Conservation (phyloP, 345 rosid genomes). For the Linum tenue region DNA sequence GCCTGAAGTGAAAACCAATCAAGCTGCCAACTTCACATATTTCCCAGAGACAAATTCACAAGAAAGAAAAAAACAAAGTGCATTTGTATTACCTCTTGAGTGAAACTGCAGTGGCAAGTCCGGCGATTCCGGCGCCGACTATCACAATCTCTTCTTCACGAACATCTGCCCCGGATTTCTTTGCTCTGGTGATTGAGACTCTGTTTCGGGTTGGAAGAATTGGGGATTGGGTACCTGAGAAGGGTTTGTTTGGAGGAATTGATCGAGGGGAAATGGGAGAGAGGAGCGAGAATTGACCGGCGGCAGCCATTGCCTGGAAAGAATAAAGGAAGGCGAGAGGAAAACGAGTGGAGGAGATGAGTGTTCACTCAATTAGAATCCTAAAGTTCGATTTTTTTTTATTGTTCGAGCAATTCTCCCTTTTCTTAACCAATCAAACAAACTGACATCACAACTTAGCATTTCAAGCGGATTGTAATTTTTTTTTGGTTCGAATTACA, state of each 20-base stretch:
- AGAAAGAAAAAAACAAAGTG: neutral
- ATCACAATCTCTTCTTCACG: constrained; percentile 52
- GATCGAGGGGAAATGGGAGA: constrained; percentile 20
- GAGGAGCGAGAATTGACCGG: constrained; percentile 25
- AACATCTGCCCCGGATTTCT: constrained; percentile 16
- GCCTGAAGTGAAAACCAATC: constrained; percentile 24
- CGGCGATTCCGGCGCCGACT: constrained; percentile 84
- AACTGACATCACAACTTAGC: too few species aligned
- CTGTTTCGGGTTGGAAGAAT: constrained; percentile 20
- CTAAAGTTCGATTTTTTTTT: too few species aligned
- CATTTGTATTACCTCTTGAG: constrained; percentile 43
- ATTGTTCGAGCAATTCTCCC: too few species aligned
- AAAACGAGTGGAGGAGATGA: constrained; percentile 8
- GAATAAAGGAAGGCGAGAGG: neutral
- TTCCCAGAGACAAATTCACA: neutral
- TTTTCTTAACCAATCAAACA: too few species aligned
- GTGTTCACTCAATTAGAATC: neutral
- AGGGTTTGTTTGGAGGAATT: constrained; percentile 9
- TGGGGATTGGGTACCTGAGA: constrained; percentile 13
- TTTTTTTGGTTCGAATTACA: too few species aligned
- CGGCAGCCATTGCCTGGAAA: constrained; percentile 18
- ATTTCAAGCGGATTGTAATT: too few species aligned
- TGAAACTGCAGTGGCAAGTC: constrained; percentile 83
- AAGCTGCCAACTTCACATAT: neutral
- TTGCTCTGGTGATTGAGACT: constrained; percentile 18